Percentiles rank a stretch among this genome's conserved stretches.
These are phyloP conservation scores for Colletotrichum magnum DNA, from an alignment of 2,329 filamentous ascomycete species.

Conservation along the genomic window DNA sequence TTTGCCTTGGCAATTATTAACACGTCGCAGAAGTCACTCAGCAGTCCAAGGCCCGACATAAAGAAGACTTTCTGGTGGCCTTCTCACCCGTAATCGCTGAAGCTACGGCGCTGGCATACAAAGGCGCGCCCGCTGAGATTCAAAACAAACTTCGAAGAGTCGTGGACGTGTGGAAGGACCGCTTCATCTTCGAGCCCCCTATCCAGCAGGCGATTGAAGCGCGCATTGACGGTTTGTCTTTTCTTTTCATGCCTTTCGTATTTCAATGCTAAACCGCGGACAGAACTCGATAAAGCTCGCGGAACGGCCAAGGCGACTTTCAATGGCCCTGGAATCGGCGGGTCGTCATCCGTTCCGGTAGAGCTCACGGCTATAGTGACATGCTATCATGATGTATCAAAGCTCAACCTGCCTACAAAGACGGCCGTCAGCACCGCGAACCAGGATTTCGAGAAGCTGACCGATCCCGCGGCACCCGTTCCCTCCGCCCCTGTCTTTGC, in stretches of 20 bases:
- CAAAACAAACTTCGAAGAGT: conserved; percentile 91
- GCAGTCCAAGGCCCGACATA: conserved; percentile 92
- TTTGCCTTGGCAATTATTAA: conserved; percentile 3
- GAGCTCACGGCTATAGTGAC: conserved; percentile 84
- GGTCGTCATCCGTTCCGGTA: conserved; percentile 72
- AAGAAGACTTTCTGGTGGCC: conserved; percentile 91
- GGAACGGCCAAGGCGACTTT: conserved; percentile 67
- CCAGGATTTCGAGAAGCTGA: conserved; percentile 87
- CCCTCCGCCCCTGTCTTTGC: conserved; percentile 93
- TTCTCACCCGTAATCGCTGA: conserved; percentile 95
- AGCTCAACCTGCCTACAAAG: conserved; percentile 78
- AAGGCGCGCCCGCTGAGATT: conserved; percentile 86
- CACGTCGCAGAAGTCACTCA: conserved; percentile 86
- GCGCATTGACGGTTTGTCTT: conserved; percentile 78
- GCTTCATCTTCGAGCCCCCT: conserved; percentile 84
- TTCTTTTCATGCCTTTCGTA: not conserved
- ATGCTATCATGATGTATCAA: conserved; percentile 80
- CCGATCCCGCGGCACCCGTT: conserved; percentile 75
- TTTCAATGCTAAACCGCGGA: not conserved
- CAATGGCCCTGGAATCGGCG: conserved; percentile 76
- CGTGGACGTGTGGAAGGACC: conserved; percentile 93
- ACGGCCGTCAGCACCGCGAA: conserved; percentile 79
- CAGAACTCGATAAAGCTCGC: conserved; percentile 75
- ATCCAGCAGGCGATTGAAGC: conserved; percentile 87
- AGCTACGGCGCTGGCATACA: conserved; percentile 91